phyloP scores from a whole-genome alignment of 2,329 filamentous ascomycete species.

The Penicillium capsulatum region DNA sequence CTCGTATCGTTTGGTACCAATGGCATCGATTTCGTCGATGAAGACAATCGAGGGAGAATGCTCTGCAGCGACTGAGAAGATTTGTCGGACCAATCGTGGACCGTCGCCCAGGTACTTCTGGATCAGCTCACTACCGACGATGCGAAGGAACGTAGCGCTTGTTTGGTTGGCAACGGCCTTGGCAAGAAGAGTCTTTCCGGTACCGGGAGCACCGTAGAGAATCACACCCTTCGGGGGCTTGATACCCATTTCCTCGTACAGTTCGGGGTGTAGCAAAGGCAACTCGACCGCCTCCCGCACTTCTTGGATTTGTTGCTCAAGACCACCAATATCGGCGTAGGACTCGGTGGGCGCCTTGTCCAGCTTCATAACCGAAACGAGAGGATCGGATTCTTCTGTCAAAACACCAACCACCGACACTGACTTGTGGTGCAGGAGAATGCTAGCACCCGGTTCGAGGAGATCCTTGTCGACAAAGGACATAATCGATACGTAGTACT shows the following conservation, averaged over 20 bases:
- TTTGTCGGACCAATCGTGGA: constrained; percentile 86
- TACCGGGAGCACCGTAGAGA: constrained; percentile 93
- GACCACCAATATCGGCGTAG: constrained; percentile 95
- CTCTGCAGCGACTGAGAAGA: constrained; percentile 86
- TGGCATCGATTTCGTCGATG: constrained; percentile 98
- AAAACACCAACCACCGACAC: constrained; percentile 96
- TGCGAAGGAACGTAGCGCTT: constrained; percentile 95
- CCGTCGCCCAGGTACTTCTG: constrained; percentile 98
- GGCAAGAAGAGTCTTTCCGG: constrained; percentile 90
- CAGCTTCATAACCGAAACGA: constrained; percentile 98
- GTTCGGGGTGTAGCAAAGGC: constrained; percentile 87
- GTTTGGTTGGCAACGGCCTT: constrained; percentile 98
- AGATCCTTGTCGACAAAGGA: constrained; percentile 99
- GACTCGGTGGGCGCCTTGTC: constrained; percentile 98
- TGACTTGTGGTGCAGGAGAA: constrained; percentile 93
- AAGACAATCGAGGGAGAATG: constrained; percentile 97
- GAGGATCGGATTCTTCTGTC: constrained; percentile 90
- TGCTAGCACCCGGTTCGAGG: constrained; percentile 90
- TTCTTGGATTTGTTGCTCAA: constrained; percentile 95
- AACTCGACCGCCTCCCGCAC: constrained; percentile 95
- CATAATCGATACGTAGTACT: constrained; percentile 99
- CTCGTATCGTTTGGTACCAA: constrained; percentile 97
- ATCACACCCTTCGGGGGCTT: constrained; percentile 99
- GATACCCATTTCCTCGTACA: constrained; percentile 99
- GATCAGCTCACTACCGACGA: constrained; percentile 94